phyloP scores from a whole-genome alignment of 768 basidiomycete species.

The Coprinellus micaceus region DNA sequence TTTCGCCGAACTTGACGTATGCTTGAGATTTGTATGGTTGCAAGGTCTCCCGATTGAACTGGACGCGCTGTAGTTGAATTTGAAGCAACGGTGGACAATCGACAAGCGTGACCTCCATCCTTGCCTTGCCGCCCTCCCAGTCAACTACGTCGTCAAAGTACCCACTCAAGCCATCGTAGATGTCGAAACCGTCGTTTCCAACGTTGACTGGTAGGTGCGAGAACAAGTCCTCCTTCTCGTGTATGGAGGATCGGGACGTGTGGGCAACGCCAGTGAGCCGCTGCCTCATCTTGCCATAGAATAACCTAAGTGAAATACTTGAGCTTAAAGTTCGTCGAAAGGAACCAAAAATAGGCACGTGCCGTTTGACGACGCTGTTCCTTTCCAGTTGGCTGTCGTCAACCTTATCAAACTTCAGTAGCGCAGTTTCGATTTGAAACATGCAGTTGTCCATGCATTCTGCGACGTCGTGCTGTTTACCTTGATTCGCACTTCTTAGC shows the following conservation, averaged over 20 bases:
- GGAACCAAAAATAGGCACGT: slow-evolving; percentile 2
- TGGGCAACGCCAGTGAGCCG: slow-evolving; percentile 37
- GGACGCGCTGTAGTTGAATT: slow-evolving; percentile 91
- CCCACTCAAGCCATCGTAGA: slow-evolving; percentile 89
- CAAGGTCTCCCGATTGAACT: slow-evolving; percentile 89
- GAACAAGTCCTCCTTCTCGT: slow-evolving; percentile 89
- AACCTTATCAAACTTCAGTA: slow-evolving; percentile 66
- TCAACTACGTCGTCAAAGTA: slow-evolving; percentile 91
- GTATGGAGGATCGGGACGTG: slow-evolving; percentile 51
- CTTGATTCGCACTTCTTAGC: slow-evolving; percentile 34
- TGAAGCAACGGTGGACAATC: slow-evolving; percentile 89
- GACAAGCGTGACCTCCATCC: slow-evolving; percentile 83
- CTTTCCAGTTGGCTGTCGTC: slow-evolving; percentile 49
- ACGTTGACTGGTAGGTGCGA: slow-evolving; percentile 94
- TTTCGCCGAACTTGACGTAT: slow-evolving; percentile 87
- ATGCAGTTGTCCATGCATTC: slow-evolving; percentile 99
- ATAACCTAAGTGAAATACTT: slow-evolving; percentile 38
- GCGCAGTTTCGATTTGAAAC: slow-evolving; percentile 94
- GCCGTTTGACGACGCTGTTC: slow-evolving; percentile 84
- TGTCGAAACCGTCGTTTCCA: slow-evolving; percentile 79
- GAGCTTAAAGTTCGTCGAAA: background rate
- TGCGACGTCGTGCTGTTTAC: slow-evolving; percentile 95
- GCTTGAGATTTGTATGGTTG: slow-evolving; percentile 96
- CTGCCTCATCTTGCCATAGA: slow-evolving; percentile 84
- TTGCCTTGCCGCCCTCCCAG: slow-evolving; percentile 79